Base-by-base conservation (phyloP, 2,329 filamentous ascomycete genomes). In the Nannizzia gypsea region DNA sequence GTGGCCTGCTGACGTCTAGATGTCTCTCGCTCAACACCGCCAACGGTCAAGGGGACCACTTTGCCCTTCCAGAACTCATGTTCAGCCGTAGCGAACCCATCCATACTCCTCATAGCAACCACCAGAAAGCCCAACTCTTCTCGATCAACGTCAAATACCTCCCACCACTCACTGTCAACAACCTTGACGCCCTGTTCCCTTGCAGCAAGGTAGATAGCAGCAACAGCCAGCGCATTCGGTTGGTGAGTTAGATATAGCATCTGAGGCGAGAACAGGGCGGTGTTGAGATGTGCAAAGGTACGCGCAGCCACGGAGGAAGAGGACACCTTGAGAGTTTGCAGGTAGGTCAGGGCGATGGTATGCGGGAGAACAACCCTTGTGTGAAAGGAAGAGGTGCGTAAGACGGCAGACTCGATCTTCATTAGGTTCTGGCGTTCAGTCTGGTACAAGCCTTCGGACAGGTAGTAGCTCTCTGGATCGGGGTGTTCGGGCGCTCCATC, bases 111-210 rank as follows among this genome's bases (percentile, higher is more conserved):
- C 81, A 96, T 83, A 0, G 81, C 90, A 9, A 96, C 89, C 2
- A 95, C 90, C 61, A 97, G 74, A 66, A 97, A 97, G 0, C 93
- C 93, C 38, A 99, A 78, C 71, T 96, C 90, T 76, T 99, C 93
- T 57, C 93, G 81, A 67, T 96, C 91, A 6, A 93, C 89, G 72
- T 99, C 93, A 71, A 97, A 97, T 0, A 97, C 89, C 73, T 96
- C 91, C 93, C 93, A 99, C 93, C 93, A 99, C 64, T 89, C 86
- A 55, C 82, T 83, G 64, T 88, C 87, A 0, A 92, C 90, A 74
- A 96, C 80, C 71, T 89, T 90, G 11, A 88, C 83, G 0, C 81
- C 85, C 0, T 83, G 72, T 65, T 97, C 90, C 50, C 86, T 81
- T 0, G 90, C 88, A 0, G 92, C 89, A n/a, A 90, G 83, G 70